Evolutionary conservation across 345 rosid genomes (phyloP).

Genomic region (Capsella bursapastoris): DNA sequence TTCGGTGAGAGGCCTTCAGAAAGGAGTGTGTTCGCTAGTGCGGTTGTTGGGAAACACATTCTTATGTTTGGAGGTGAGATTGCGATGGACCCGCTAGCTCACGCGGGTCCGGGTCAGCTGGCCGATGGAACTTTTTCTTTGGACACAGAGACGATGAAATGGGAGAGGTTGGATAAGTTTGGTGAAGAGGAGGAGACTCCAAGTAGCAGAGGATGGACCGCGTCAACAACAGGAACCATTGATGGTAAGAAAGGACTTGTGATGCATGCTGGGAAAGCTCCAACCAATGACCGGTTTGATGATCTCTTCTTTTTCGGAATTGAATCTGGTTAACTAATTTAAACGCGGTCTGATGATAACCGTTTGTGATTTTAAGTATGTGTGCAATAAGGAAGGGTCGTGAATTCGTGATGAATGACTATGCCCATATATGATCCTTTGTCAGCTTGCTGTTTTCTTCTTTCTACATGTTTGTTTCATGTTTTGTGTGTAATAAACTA

Average conservation of each 20-base stretch:
- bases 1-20: slow-evolving; percentile 34
- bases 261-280: slow-evolving; percentile 44
- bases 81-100: slow-evolving; percentile 32
- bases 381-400: slow-evolving; percentile 9
- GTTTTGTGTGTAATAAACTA: background rate
- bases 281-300: slow-evolving; percentile 31
- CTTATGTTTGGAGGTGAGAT: slow-evolving; percentile 42
- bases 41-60: slow-evolving; percentile 39
- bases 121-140: slow-evolving; percentile 36
- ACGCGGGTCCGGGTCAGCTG: slow-evolving; percentile 37
- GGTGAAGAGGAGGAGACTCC: slow-evolving; percentile 30
- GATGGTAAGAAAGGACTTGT: slow-evolving; percentile 36
- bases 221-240: slow-evolving; percentile 32
- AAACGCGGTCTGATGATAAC: background rate
- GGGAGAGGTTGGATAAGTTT: slow-evolving; percentile 36
- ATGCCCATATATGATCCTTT: slow-evolving; percentile 4
- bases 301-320: slow-evolving; percentile 36
- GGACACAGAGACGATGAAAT: slow-evolving; percentile 32
- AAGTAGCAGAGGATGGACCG: slow-evolving; percentile 34
- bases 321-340: background rate
- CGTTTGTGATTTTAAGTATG: slow-evolving; percentile 10
- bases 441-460: background rate
- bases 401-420: background rate
- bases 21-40: slow-evolving; percentile 42
- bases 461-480: background rate